phyloP scores from a whole-genome alignment of 768 basidiomycete genomes.

The Phylloporus arenicola region DNA sequence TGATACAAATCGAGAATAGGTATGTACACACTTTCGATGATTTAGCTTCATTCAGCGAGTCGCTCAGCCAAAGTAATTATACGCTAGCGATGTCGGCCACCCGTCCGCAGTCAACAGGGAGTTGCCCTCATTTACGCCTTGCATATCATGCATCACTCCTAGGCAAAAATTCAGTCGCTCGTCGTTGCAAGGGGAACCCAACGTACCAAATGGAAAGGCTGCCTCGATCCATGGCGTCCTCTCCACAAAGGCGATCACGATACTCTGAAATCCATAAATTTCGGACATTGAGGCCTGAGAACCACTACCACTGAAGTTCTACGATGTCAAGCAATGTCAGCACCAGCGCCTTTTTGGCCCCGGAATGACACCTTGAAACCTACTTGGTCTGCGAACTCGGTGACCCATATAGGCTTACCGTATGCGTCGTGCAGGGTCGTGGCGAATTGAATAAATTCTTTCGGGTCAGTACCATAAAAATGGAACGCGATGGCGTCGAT shows the following conservation, averaged over 20 bases:
- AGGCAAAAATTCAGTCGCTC: neutral
- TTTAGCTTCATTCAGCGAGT: no score
- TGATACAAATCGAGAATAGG: slow-evolving; percentile 1
- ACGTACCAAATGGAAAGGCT: slow-evolving; percentile 63
- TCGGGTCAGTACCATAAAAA: slow-evolving; percentile 56
- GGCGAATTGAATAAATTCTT: slow-evolving; percentile 51
- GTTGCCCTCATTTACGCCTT: slow-evolving; percentile 52
- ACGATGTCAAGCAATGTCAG: neutral
- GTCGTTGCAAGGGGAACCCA: neutral
- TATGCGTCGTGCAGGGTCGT: slow-evolving; percentile 44
- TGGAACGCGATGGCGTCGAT: slow-evolving; percentile 62
- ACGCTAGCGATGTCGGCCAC: slow-evolving; percentile 51
- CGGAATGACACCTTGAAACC: neutral
- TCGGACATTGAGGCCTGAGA: slow-evolving; percentile 37
- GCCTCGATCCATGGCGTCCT: slow-evolving; percentile 30
- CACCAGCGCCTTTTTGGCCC: neutral
- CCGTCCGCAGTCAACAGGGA: slow-evolving; percentile 44
- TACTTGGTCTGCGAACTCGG: slow-evolving; percentile 72
- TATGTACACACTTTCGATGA: neutral
- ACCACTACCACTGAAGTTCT: slow-evolving; percentile 51
- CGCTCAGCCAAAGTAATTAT: slow-evolving; percentile 40
- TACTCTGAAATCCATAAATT: slow-evolving; percentile 45
- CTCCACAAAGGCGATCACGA: slow-evolving; percentile 44
- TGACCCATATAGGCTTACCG: slow-evolving; percentile 47
- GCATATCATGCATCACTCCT: slow-evolving; percentile 55